Percentiles rank a stretch among this genome's conserved stretches.
These are phyloP conservation scores for Chlorella sp. DNA, from an alignment of 139 green algal genomes.

Conservation along the genomic window DNA sequence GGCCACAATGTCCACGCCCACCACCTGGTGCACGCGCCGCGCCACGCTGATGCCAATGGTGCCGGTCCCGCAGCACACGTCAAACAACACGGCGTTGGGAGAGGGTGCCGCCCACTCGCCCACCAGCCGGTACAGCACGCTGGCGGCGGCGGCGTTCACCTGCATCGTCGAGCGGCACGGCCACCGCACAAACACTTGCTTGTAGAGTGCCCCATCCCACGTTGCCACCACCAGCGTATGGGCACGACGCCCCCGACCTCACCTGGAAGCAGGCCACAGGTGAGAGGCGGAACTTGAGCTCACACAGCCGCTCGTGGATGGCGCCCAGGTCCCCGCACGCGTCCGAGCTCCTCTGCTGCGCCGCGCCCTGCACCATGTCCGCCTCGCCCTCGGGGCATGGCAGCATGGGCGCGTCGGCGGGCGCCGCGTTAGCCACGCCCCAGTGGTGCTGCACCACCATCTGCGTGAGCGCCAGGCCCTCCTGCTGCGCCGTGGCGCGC, in stretches of 20 bases:
- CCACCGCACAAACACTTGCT: no score
- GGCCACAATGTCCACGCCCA: slow-evolving; percentile 50
- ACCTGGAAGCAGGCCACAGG: slow-evolving; percentile 84
- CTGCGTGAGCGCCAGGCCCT: slow-evolving; percentile 5
- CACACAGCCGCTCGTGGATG: slow-evolving; percentile 51
- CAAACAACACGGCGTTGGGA: slow-evolving; percentile 56
- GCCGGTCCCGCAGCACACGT: slow-evolving; percentile 88
- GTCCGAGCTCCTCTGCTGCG: not conserved
- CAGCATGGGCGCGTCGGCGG: slow-evolving; percentile 17
- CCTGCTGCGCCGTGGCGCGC: not conserved
- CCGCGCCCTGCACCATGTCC: no score
- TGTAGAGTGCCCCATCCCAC: no score
- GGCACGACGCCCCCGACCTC: no score
- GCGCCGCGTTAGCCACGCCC: slow-evolving; percentile 35
- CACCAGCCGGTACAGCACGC: slow-evolving; percentile 36
- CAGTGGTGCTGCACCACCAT: slow-evolving; percentile 34
- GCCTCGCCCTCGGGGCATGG: slow-evolving; percentile 6
- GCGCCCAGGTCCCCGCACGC: no score
- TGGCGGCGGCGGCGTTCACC: slow-evolving; percentile 28
- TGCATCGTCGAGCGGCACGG: no score
- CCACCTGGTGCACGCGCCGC: slow-evolving; percentile 26
- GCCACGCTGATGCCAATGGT: slow-evolving; percentile 78
- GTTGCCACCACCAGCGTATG: no score
- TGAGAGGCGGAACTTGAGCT: slow-evolving; percentile 66
- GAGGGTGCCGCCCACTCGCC: slow-evolving; percentile 18